Conservation (phyloP, 768 basidiomycete species). For the Goffeauzyma gilvescens region DNA sequence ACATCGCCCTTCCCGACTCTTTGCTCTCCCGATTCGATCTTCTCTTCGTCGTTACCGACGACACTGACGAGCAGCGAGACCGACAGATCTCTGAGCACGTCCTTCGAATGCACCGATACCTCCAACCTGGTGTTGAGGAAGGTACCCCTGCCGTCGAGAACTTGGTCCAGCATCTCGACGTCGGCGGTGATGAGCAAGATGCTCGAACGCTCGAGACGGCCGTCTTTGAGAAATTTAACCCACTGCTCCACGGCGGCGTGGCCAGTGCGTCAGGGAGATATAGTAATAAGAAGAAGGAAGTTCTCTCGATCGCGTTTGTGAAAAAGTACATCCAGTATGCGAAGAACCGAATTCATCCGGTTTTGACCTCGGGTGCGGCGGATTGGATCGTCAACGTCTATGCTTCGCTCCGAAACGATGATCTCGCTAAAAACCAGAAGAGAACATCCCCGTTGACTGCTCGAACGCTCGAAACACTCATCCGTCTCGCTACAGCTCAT, state of each 20-base stretch:
- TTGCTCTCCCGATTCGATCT: slow-evolving; percentile 96
- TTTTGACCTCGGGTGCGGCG: slow-evolving; percentile 76
- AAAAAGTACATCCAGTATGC: slow-evolving; percentile 99
- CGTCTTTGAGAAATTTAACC: slow-evolving; percentile 92
- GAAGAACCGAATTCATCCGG: slow-evolving; percentile 68
- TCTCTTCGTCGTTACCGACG: slow-evolving; percentile 93
- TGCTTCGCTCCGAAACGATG: slow-evolving; percentile 75
- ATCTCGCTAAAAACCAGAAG: slow-evolving; percentile 72
- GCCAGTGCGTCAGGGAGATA: slow-evolving; percentile 39
- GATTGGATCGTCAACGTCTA: slow-evolving; percentile 87
- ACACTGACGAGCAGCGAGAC: slow-evolving; percentile 86
- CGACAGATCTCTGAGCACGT: slow-evolving; percentile 93
- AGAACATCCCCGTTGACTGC: slow-evolving; percentile 92
- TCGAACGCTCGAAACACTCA: slow-evolving; percentile 93
- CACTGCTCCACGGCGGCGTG: slow-evolving; percentile 74
- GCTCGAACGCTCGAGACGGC: slow-evolving; percentile 43
- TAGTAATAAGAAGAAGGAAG: slow-evolving; percentile 49
- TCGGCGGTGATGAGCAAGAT: slow-evolving; percentile 53
- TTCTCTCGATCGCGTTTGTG: slow-evolving; percentile 79
- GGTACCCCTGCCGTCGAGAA: slow-evolving; percentile 69
- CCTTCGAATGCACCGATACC: slow-evolving; percentile 86
- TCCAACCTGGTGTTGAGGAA: slow-evolving; percentile 90
- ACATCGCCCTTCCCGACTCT: slow-evolving; percentile 94
- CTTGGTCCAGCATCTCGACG: slow-evolving; percentile 65
- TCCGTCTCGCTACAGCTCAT: slow-evolving; percentile 93